These are phyloP conservation scores for Neoboletus magnificus DNA, from an alignment of 768 basidiomycete genomes.

Conservation along the genomic window DNA sequence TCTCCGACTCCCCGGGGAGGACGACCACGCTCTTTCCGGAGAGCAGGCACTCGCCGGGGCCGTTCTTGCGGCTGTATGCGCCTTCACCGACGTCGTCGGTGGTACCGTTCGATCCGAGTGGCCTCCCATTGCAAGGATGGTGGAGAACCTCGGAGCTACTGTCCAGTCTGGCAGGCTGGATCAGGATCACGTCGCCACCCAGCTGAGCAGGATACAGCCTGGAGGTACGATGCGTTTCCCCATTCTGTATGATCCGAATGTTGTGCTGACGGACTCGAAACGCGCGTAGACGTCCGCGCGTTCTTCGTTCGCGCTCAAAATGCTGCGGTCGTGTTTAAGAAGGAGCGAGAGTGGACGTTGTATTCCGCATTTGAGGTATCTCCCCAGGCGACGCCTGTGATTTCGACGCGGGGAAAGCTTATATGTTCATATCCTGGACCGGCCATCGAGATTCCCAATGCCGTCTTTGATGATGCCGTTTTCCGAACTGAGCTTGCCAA, in stretches of 20 bases:
- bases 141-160: slow-evolving; percentile 8
- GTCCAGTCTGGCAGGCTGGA: slow-evolving; percentile 4
- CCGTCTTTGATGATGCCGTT: slow-evolving; percentile 21
- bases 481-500: slow-evolving; percentile 36
- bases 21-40: slow-evolving; percentile 25
- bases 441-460: slow-evolving; percentile 35
- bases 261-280: background rate
- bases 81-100: background rate
- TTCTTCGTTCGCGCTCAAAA: slow-evolving; percentile 45
- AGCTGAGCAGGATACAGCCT: slow-evolving; percentile 17
- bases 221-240: slow-evolving; percentile 19
- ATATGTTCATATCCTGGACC: slow-evolving; percentile 45
- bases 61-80: slow-evolving; percentile 16
- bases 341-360: slow-evolving; percentile 4
- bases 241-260: background rate
- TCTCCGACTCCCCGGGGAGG: slow-evolving; percentile 34
- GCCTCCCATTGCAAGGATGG: slow-evolving; percentile 23
- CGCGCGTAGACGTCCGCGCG: slow-evolving; percentile 33
- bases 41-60: slow-evolving; percentile 27
- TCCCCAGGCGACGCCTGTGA: slow-evolving; percentile 32
- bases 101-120: background rate
- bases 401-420: slow-evolving; percentile 39
- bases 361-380: slow-evolving; percentile 40
- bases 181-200: background rate
- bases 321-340: slow-evolving; percentile 42